These are phyloP conservation scores for Trichopus zeylanicus DNA, from an alignment of 116 monocot genomes.

Conservation along the genomic window DNA sequence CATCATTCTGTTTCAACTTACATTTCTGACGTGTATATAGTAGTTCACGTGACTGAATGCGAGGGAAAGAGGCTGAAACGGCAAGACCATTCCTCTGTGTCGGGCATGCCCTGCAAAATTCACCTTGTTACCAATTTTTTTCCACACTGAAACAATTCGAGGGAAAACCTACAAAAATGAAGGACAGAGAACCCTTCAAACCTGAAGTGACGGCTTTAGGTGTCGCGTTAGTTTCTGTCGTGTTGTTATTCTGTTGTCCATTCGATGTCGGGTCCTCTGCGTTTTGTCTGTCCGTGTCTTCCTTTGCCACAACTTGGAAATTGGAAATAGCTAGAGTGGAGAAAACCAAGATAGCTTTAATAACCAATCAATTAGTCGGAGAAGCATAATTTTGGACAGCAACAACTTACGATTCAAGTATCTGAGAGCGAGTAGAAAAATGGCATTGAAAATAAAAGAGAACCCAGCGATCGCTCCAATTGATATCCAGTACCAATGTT, in stretches of 20 bases:
- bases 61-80: slow-evolving; percentile 55
- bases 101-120: slow-evolving; percentile 27
- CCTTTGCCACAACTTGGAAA: not conserved
- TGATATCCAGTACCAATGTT: slow-evolving; percentile 68
- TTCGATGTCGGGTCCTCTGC: not conserved
- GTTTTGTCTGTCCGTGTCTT: not conserved
- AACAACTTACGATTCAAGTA: slow-evolving; percentile 21
- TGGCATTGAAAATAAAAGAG: slow-evolving; percentile 51
- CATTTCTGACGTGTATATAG: slow-evolving; percentile 56
- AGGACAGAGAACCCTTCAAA: not conserved
- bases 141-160: no score
- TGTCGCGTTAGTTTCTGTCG: not conserved
- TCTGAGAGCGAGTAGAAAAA: slow-evolving; percentile 35
- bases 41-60: slow-evolving; percentile 57
- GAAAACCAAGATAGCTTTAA: not conserved
- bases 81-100: slow-evolving; percentile 20
- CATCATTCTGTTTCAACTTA: slow-evolving; percentile 17
- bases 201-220: not conserved
- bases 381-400: not conserved
- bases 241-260: not conserved
- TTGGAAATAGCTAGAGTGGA: not conserved
- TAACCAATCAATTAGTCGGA: no score
- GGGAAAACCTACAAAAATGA: not conserved
- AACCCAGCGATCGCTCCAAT: slow-evolving; percentile 32
- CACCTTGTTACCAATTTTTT: no score